Base-by-base conservation (phyloP, 805 yeast genomes). In the Kazachstania africana region DNA sequence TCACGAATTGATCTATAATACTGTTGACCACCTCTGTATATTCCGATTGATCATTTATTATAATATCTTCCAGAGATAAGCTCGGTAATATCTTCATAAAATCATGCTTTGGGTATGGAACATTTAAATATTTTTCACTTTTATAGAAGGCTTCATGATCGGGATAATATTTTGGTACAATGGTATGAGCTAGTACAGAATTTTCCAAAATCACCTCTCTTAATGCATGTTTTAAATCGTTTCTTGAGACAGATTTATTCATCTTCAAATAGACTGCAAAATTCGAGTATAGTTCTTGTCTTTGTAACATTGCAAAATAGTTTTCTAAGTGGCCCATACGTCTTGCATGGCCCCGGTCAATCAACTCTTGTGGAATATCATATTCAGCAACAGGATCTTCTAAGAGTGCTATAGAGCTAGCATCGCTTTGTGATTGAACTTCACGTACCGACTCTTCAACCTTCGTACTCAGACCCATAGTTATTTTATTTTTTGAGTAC, bases 301-400 rank as follows among this genome's bases (percentile, higher is more conserved):
- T 44, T 27, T 40, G 46, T 15, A 39, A 19, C 10, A 43, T 13
- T 1, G 49, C 53, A 32, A 51, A 48, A 34, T 42, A 42, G 30
- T 45, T 41, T 33, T 51, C 55, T 19, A 50, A 20, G 29, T 40
- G 44, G 8, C 53, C 57, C 43, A 49, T 36, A 12, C 46, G 44
- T 35, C 57, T 43, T 3, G 50, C 51, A 40, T 51, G 57, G 14
- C 54, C 55, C 18, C 38, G 34, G 12, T 37, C 38, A 10, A 42
- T 32, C 32, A 40, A 26, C 17, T 37, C 29, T 20, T 25, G 13
- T 3, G 31, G n/a, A 10, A 28, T 10, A 3, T 23, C 34, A 15
- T n/a, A n/a, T 3, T 23, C n/a, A 23, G n/a, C 25, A 23, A 23
- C 6, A 12, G 25, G 12, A 5, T 23, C 25, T 6, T 23, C n/a